phyloP scores from a whole-genome alignment of 768 basidiomycete species.

The Leucocoprinus sp. region DNA sequence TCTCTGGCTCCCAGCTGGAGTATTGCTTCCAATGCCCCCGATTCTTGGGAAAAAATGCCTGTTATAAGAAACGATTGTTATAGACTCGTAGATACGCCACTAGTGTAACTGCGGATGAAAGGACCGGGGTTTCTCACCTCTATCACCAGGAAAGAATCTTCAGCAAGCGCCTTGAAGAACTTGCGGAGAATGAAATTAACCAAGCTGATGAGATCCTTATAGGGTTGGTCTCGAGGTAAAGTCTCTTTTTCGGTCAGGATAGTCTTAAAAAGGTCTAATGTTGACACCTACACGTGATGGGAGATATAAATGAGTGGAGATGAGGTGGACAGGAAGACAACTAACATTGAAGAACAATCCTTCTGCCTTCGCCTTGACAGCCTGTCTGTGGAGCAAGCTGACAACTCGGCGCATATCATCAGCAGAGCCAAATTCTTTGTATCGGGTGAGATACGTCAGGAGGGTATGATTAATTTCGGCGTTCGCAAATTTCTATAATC shows the following conservation, averaged over 20 bases:
- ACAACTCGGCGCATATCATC: constrained; percentile 91
- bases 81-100: constrained; percentile 6
- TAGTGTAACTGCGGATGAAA: constrained; percentile 5
- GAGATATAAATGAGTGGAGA: constrained; percentile 8
- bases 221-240: constrained; percentile 68
- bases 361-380: constrained; percentile 85
- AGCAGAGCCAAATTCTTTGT: constrained; percentile 68
- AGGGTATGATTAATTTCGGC: constrained; percentile 81
- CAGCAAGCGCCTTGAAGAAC: constrained; percentile 88
- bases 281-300: constrained; percentile 61
- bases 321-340: constrained; percentile 12
- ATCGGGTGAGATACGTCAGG: constrained; percentile 73
- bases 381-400: constrained; percentile 83
- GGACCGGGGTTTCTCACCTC: constrained; percentile 49
- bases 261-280: constrained; percentile 78
- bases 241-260: constrained; percentile 77
- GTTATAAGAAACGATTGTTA: constrained; percentile 8
- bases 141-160: constrained; percentile 80
- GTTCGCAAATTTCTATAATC: constrained; percentile 76
- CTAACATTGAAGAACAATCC: constrained; percentile 91
- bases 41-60: constrained; percentile 91
- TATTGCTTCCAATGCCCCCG: constrained; percentile 79
- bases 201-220: constrained; percentile 76
- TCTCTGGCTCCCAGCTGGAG: constrained; percentile 67
- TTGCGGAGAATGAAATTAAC: constrained; percentile 83